phyloP scores from a whole-genome alignment of 2,329 filamentous ascomycete species.

The Penicillium rolfsii region DNA sequence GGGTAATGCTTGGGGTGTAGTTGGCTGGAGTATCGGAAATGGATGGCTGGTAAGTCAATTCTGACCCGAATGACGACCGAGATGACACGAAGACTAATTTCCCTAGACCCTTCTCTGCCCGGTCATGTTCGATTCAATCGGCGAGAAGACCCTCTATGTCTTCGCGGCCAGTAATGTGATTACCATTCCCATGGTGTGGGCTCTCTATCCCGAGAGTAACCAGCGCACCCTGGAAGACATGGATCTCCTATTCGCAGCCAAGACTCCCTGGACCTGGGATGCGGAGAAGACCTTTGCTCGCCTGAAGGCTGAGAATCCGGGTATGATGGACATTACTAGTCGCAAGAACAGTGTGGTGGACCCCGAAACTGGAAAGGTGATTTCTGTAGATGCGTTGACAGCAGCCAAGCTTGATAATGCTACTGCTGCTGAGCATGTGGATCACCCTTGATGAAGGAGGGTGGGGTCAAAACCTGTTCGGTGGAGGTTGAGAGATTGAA shows the following conservation, averaged over 20 bases:
- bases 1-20: constrained; percentile 75
- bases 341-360: constrained; percentile 40
- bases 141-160: constrained; percentile 73
- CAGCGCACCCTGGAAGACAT: constrained; percentile 76
- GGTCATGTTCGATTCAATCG: constrained; percentile 65
- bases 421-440: constrained; percentile 6
- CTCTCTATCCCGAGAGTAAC: constrained; percentile 73
- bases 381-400: constrained; percentile 10
- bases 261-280: constrained; percentile 71
- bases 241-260: constrained; percentile 70
- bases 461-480: background rate
- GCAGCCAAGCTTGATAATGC: constrained; percentile 8
- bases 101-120: constrained; percentile 55
- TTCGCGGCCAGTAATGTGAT: constrained; percentile 70
- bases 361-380: constrained; percentile 35
- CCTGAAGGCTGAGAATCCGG: constrained; percentile 65
- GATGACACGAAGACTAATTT: constrained; percentile 21
- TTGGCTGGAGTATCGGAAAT: constrained; percentile 76
- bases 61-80: constrained; percentile 28
- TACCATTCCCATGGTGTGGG: constrained; percentile 71
- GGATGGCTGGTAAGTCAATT: constrained; percentile 59
- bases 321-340: constrained; percentile 46
- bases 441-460: constrained; percentile 16
- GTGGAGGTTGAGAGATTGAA: background rate
- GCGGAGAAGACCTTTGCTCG: constrained; percentile 66